Evolutionary conservation across 2,329 filamentous ascomycete species (phyloP).

Genomic region (Aspergillus pseudoviridinutans): DNA sequence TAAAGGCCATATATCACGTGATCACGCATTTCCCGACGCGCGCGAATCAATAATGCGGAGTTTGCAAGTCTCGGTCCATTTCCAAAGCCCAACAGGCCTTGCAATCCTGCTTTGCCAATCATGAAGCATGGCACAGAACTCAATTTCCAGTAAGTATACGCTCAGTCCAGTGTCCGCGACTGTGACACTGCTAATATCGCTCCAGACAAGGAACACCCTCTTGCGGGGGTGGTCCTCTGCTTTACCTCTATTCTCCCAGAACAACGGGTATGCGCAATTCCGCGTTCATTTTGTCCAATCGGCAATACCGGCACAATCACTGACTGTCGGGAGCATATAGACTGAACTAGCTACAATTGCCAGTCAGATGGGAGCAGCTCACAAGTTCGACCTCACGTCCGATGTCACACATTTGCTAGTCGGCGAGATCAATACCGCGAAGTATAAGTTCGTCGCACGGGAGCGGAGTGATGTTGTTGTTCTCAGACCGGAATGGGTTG

Average conservation of each 20-base stretch:
- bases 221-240: conserved; percentile 73
- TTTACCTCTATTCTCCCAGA: conserved; percentile 82
- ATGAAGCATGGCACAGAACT: conserved; percentile 42
- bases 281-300: not conserved
- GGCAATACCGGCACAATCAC: not conserved
- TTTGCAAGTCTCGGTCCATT: conserved; percentile 1
- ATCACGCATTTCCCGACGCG: conserved; percentile 4
- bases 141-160: conserved; percentile 29
- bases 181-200: conserved; percentile 15
- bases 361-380: conserved; percentile 75
- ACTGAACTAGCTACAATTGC: conserved; percentile 48
- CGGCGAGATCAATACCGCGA: conserved; percentile 81
- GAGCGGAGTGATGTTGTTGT: conserved; percentile 81
- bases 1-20: not conserved
- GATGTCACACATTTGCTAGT: conserved; percentile 94
- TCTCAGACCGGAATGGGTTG: conserved; percentile 78
- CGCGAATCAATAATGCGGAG: conserved; percentile 1
- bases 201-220: conserved; percentile 57
- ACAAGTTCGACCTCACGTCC: conserved; percentile 90
- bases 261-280: conserved; percentile 58
- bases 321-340: conserved; percentile 21
- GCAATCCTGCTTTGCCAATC: conserved; percentile 14
- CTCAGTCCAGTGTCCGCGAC: not conserved
- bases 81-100: conserved; percentile 3
- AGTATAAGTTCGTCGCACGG: conserved; percentile 92